Evolutionary conservation across 768 basidiomycete genomes (phyloP).

Genomic region (Hericium alpestre): DNA sequence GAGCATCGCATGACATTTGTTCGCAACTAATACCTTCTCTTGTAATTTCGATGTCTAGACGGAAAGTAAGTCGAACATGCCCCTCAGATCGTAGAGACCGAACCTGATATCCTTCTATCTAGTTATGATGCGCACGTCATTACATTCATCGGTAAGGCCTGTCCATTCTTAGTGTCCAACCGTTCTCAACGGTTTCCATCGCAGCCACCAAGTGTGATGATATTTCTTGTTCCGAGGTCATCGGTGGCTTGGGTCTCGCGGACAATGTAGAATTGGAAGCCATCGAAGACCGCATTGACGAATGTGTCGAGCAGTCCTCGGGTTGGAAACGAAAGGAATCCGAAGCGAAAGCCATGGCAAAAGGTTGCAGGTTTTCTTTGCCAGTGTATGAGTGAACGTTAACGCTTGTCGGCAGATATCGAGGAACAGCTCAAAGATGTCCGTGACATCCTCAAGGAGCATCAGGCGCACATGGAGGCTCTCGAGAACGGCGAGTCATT

Average conservation of each 20-base stretch:
- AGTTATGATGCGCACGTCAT: constrained; percentile 51
- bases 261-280: constrained; percentile 42
- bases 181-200: background rate
- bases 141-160: constrained; percentile 44
- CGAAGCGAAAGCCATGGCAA: constrained; percentile 26
- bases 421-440: constrained; percentile 28
- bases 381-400: background rate
- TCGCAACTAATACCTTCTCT: background rate
- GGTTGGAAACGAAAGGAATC: constrained; percentile 33
- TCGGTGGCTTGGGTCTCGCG: constrained; percentile 37
- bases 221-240: constrained; percentile 49
- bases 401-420: constrained; percentile 23
- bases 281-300: constrained; percentile 36
- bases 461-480: constrained; percentile 36
- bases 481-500: constrained; percentile 35
- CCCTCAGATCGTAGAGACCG: background rate
- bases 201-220: constrained; percentile 56
- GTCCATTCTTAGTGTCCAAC: background rate
- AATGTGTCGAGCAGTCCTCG: constrained; percentile 24
- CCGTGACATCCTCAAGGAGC: constrained; percentile 28
- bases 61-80: constrained; percentile 36
- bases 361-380: constrained; percentile 25
- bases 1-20: background rate
- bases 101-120: background rate
- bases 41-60: constrained; percentile 23